phyloP scores from a whole-genome alignment of 73 alveolate genomes.

The Breviolum minutum region DNA sequence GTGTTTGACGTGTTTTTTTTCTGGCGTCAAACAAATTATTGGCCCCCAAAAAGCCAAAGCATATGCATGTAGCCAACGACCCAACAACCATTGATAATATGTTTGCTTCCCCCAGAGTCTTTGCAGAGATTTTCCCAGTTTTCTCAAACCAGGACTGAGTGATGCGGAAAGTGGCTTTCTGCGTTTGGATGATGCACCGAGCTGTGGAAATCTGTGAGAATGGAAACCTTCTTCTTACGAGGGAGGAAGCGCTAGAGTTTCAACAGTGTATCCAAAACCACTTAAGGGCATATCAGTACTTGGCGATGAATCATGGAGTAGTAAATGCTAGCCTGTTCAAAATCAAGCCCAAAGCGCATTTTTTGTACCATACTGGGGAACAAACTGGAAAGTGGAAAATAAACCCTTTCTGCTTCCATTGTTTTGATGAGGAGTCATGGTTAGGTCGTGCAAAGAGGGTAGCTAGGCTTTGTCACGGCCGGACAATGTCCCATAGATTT shows the following conservation, averaged over 20 bases:
- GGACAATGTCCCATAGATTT: conserved; percentile 2
- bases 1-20: background rate
- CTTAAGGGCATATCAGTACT: background rate
- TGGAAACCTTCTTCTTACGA: background rate
- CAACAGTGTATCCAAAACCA: background rate
- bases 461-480: background rate
- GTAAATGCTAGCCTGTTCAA: background rate
- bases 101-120: background rate
- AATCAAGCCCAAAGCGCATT: conserved; percentile 4
- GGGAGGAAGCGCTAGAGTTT: background rate
- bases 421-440: conserved; percentile 1
- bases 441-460: background rate
- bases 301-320: background rate
- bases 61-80: background rate
- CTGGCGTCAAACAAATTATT: background rate
- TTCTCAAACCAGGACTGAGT: background rate
- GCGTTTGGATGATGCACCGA: background rate
- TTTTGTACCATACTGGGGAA: background rate
- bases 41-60: background rate
- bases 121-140: background rate
- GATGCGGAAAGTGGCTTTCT: background rate
- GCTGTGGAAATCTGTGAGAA: background rate
- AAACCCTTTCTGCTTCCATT: background rate
- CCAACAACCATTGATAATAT: no score
- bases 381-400: background rate